phyloP scores from a whole-genome alignment of 2,329 filamentous ascomycete genomes.

The Scolecobasidium constrictum region DNA sequence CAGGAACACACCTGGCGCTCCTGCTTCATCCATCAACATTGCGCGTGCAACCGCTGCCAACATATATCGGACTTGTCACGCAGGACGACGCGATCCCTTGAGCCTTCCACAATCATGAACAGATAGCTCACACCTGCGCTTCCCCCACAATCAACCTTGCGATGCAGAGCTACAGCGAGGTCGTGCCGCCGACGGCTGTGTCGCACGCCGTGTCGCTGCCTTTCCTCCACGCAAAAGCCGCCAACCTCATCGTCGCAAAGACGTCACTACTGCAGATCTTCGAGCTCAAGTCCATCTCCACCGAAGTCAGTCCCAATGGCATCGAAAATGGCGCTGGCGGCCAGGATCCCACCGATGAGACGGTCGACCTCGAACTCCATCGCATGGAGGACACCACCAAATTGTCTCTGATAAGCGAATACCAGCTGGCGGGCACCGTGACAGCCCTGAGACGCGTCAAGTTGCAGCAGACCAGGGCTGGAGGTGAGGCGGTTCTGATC shows the following conservation, averaged over 20 bases:
- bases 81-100: neutral
- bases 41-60: too few species aligned
- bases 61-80: too few species aligned
- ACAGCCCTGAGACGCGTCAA: conserved; percentile 73
- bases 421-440: conserved; percentile 71
- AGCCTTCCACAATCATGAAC: too few species aligned
- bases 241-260: conserved; percentile 84
- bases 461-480: conserved; percentile 59
- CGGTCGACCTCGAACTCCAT: conserved; percentile 31
- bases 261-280: conserved; percentile 91
- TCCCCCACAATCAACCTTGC: too few species aligned
- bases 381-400: conserved; percentile 61
- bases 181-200: conserved; percentile 88
- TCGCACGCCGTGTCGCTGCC: conserved; percentile 74
- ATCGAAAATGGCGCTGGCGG: conserved; percentile 14
- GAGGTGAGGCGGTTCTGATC: conserved; percentile 73
- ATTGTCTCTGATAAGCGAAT: conserved; percentile 76
- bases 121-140: too few species aligned
- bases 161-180: conserved; percentile 98
- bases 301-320: conserved; percentile 38
- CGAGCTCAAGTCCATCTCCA: conserved; percentile 54
- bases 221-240: conserved; percentile 63
- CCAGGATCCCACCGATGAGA: conserved; percentile 39
- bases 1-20: too few species aligned
- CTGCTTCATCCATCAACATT: too few species aligned